These are phyloP conservation scores for Trichosporon ovoides DNA, from an alignment of 1,284 basidiomycete species.

Conservation along the genomic window DNA sequence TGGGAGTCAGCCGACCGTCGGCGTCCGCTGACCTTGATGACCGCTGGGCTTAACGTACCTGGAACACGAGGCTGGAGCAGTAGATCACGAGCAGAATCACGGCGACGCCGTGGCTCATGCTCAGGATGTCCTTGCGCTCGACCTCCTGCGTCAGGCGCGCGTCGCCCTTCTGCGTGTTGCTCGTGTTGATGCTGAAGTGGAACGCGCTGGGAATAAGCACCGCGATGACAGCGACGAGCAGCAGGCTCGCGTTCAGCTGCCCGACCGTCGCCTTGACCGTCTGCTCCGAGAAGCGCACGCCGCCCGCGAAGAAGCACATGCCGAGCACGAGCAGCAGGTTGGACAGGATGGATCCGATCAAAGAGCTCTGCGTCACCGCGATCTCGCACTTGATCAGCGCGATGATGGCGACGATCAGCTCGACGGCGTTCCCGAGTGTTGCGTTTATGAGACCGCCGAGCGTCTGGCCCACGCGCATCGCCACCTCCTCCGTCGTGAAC, in stretches of 20 bases:
- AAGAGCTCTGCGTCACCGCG: slow-evolving; percentile 67
- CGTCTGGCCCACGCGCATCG: slow-evolving; percentile 67
- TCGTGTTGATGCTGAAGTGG: slow-evolving; percentile 48
- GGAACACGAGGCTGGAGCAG: slow-evolving; percentile 69
- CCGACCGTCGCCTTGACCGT: slow-evolving; percentile 47
- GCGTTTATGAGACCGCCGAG: slow-evolving; percentile 54
- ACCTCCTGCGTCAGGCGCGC: slow-evolving; percentile 30
- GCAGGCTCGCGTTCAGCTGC: slow-evolving; percentile 51
- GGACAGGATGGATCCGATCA: slow-evolving; percentile 61
- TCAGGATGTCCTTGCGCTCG: slow-evolving; percentile 56
- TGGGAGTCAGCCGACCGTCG: slow-evolving; percentile 48
- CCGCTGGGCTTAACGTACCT: slow-evolving; percentile 46
- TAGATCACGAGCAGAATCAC: slow-evolving; percentile 71
- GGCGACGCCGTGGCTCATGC: slow-evolving; percentile 72
- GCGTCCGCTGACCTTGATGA: too few species aligned
- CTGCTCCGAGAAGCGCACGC: slow-evolving; percentile 46
- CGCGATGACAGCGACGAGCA: slow-evolving; percentile 52
- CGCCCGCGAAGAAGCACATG: slow-evolving; percentile 55
- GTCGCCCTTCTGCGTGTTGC: slow-evolving; percentile 24
- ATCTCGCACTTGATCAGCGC: slow-evolving; percentile 77
- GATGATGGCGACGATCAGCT: slow-evolving; percentile 62
- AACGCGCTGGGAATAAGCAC: slow-evolving; percentile 52
- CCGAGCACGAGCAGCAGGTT: slow-evolving; percentile 72
- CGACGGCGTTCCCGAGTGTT: slow-evolving; percentile 52
- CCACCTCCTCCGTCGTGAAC: slow-evolving; percentile 81